phyloP scores from a whole-genome alignment of 176 grass and related monocot species.

The Ananas comosus region DNA sequence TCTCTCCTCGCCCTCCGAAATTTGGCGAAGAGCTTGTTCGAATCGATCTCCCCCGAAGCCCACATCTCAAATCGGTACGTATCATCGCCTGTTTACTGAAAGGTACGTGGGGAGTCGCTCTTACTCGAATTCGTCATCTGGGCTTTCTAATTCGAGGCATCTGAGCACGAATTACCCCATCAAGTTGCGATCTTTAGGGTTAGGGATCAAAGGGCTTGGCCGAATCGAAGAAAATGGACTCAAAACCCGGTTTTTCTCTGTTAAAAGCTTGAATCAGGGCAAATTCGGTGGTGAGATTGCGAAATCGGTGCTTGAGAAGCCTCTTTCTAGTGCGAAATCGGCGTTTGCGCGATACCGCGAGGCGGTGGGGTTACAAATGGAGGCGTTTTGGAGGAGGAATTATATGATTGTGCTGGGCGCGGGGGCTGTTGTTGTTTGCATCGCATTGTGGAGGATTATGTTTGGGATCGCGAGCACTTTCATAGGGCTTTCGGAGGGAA shows the following conservation, averaged over 20 bases:
- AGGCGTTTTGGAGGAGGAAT: slow-evolving; percentile 92
- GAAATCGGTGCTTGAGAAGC: slow-evolving; percentile 32
- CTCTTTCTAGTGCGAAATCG: slow-evolving; percentile 32
- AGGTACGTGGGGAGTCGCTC: slow-evolving; percentile 5
- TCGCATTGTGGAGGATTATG: slow-evolving; percentile 82
- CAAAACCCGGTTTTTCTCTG: slow-evolving; percentile 6
- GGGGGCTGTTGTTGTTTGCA: slow-evolving; percentile 49
- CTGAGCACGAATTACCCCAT: slow-evolving; percentile 1
- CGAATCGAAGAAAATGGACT: slow-evolving; percentile 9
- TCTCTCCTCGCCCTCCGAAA: slow-evolving; percentile 11
- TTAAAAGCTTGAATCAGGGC: slow-evolving; percentile 10
- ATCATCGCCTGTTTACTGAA: slow-evolving; percentile 14
- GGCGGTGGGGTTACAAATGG: slow-evolving; percentile 60
- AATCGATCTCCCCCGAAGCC: not conserved
- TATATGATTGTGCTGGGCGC: slow-evolving; percentile 64
- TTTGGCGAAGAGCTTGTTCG: slow-evolving; percentile 14
- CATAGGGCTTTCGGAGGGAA: slow-evolving; percentile 82
- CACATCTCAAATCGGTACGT: slow-evolving; percentile 10
- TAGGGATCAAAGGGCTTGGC: slow-evolving; percentile 50
- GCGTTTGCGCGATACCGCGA: slow-evolving; percentile 47
- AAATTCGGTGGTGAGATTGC: slow-evolving; percentile 17
- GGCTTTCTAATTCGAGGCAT: slow-evolving; percentile 19
- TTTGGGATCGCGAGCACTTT: slow-evolving; percentile 86
- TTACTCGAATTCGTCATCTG: slow-evolving; percentile 4
- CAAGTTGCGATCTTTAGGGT: slow-evolving; percentile 39